A percentile compares a stretch with the other conserved stretches of the same genome.
These are phyloP conservation scores for Zygosaccharomyces bisporus DNA, from an alignment of 805 yeast genomes.

Conservation along the genomic window DNA sequence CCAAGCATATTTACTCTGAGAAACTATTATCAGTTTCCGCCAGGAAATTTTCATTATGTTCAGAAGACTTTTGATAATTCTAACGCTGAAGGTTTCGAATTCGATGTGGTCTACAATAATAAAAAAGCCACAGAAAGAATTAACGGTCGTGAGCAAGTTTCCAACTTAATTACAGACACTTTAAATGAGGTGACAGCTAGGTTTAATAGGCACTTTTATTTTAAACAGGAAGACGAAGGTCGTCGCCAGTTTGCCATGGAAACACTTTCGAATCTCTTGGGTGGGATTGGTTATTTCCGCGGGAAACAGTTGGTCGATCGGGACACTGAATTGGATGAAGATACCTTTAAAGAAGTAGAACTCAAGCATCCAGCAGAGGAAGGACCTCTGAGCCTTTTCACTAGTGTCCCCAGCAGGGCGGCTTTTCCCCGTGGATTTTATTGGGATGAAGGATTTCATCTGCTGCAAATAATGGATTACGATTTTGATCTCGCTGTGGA, in stretches of 20 bases:
- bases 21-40: conserved; percentile 51
- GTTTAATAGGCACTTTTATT: conserved; percentile 52
- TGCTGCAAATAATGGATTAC: conserved; percentile 74
- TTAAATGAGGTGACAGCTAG: conserved; percentile 34
- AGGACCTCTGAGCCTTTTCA: conserved; percentile 73
- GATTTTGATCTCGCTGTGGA: conserved; percentile 81
- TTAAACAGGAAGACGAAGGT: conserved; percentile 35
- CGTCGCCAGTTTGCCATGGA: conserved; percentile 67
- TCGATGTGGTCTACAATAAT: conserved; percentile 60
- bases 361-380: conserved; percentile 54
- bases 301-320: conserved; percentile 84
- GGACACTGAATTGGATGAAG: conserved; percentile 61
- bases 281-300: conserved; percentile 84
- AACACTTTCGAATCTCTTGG: conserved; percentile 74
- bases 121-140: conserved; percentile 43
- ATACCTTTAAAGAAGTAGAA: conserved; percentile 54
- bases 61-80: conserved; percentile 73
- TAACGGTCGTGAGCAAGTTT: conserved; percentile 19
- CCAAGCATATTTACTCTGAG: conserved; percentile 52
- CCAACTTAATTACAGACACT: conserved; percentile 21
- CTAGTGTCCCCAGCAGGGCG: conserved; percentile 87
- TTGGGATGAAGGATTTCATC: conserved; percentile 98
- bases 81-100: conserved; percentile 48
- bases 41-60: conserved; percentile 73
- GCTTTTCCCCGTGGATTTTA: conserved; percentile 95